These are phyloP conservation scores for Stevia rebaudiana DNA, from an alignment of 140 eudicot genomes.

Conservation along the genomic window DNA sequence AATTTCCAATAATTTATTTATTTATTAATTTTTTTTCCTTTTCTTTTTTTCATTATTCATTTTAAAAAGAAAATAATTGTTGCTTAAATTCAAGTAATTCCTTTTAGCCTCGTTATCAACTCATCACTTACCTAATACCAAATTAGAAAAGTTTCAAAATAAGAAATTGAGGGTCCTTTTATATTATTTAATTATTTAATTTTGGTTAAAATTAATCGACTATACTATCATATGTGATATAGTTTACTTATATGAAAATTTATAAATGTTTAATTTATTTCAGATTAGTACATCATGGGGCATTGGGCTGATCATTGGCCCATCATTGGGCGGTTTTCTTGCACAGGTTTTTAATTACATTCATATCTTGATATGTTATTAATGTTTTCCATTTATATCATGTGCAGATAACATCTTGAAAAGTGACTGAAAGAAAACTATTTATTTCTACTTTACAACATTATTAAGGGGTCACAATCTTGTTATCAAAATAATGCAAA, in stretches of 20 bases:
- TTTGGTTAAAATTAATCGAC: not conserved
- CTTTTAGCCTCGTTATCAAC: too few species aligned
- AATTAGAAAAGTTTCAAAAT: not conserved
- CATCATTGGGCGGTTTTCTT: constrained; percentile 79
- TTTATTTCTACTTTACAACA: constrained; percentile 6
- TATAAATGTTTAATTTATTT: constrained; percentile 3
- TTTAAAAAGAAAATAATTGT: not conserved
- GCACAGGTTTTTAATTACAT: constrained; percentile 56
- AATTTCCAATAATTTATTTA: too few species aligned
- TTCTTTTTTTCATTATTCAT: not conserved
- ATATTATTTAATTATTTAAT: too few species aligned
- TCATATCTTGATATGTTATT: constrained; percentile 9
- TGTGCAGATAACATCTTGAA: not conserved
- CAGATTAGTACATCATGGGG: constrained; percentile 89
- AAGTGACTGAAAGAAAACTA: not conserved
- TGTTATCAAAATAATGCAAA: not conserved
- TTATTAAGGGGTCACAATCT: constrained; percentile 1
- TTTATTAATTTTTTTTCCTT: not conserved
- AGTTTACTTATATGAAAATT: not conserved
- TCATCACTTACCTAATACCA: not conserved
- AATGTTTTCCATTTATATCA: not conserved
- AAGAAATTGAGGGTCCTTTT: not conserved
- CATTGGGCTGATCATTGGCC: constrained; percentile 74
- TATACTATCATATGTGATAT: not conserved
- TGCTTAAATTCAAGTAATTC: not conserved